Evolutionary conservation across 129 eudicot species (phyloP).

Genomic region (Arctium minus): DNA sequence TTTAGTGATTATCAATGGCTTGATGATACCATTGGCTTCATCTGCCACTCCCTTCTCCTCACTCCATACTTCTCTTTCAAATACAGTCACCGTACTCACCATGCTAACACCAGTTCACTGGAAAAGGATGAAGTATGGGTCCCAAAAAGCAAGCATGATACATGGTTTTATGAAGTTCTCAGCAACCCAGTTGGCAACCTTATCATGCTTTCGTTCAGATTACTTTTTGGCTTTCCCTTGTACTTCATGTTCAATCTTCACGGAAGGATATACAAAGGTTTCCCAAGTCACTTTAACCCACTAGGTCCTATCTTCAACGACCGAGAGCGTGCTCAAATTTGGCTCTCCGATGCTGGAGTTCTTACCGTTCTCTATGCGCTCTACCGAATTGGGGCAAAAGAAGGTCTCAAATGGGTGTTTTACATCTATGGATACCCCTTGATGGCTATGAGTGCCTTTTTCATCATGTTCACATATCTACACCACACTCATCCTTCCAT

Average conservation of each 20-base stretch:
- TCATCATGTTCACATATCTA: conserved; percentile 9
- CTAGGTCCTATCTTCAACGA: conserved; percentile 14
- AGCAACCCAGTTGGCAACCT: conserved; percentile 25
- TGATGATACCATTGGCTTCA: conserved; percentile 22
- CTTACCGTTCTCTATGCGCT: neutral
- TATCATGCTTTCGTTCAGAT: conserved; percentile 21
- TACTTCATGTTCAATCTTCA: conserved; percentile 1
- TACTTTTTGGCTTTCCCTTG: conserved; percentile 1
- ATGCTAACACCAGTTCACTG: conserved; percentile 38
- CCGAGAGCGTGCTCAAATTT: conserved; percentile 15
- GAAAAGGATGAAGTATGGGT: conserved; percentile 31
- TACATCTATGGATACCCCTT: conserved; percentile 16
- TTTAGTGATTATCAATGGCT: conserved; percentile 26
- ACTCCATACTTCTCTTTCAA: conserved; percentile 38
- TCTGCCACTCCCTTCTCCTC: conserved; percentile 22
- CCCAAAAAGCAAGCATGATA: conserved; percentile 18
- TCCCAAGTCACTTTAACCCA: conserved; percentile 16
- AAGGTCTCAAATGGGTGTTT: conserved; percentile 9
- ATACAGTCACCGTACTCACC: conserved; percentile 38
- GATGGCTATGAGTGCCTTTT: conserved; percentile 3
- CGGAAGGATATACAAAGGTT: neutral
- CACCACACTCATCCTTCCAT: conserved; percentile 34
- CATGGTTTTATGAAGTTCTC: conserved; percentile 21
- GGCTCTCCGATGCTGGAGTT: conserved; percentile 10
- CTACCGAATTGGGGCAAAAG: neutral